Base-by-base conservation (phyloP, 2,329 filamentous ascomycete genomes). In the Penicillium digitatum region DNA sequence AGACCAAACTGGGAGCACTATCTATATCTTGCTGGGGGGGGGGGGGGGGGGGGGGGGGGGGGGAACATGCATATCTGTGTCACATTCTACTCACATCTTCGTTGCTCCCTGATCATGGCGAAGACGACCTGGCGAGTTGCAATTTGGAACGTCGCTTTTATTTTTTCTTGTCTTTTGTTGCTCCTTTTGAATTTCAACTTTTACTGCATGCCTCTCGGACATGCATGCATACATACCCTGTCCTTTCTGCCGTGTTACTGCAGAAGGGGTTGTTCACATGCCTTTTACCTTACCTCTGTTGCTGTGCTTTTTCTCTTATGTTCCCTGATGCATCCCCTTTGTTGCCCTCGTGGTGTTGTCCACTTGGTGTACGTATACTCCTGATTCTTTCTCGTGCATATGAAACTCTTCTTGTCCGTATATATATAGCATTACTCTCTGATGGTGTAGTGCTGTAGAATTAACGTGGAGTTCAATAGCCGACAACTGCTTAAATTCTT, bases 331-430 rank as follows among this genome's bases (percentile, higher is more conserved):
- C 39, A 51, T 48, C 48, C 31, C 44, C 35, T 38, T 40, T 40
- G 20, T 45, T 45, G 52, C 47, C 47, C 32, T 45, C 16, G 52
- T 45, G 47, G 32, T 31, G 10, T 38, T 27, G 44, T 55, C 39
- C 52, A 43, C 47, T 39, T 45, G 47, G 47, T 55, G 39, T 51
- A 55, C 51, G 47, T 55, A 55, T 55, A 55, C 52, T 54, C 38
- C 34, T 44, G 46, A 18, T 40, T 8, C 37, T 44, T 51, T 39
- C n/a, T 26, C 38, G 38, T 50, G 47, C 52, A 55, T 44, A 55
- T 55, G 47, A 51, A 44, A 39, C 39, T 40, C 47, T 45, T 55
- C 51, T 20, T 39, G 26, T 49, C 29, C 18, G n/a, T n/a, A n/a
- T 37, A 14, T 26, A n/a, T 11, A 38, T 34, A 14, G 16, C 35